Evolutionary conservation across 192 early-diverging fungal genomes (phyloP), one percentile per base, ranked within the genome.

Genomic region (Coemansia sp.): DNA sequence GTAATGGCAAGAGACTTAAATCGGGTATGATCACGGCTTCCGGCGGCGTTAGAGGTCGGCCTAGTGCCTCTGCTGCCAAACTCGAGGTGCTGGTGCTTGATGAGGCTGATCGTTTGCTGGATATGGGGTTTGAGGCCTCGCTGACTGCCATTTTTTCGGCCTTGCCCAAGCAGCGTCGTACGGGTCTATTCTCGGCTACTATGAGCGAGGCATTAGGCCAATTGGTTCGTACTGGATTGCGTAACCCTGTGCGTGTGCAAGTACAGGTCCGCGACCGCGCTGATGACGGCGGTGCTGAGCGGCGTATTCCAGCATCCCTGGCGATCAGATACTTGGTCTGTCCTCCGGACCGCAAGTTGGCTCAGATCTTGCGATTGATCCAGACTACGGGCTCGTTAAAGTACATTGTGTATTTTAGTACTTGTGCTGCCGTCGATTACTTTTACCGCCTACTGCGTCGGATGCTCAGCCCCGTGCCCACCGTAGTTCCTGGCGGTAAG

Each of bases 371-470:
- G 30, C 90, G 91, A 49, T 68, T 91, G 30, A 75, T 95, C 21
- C 82, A 85, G 39, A 76, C 68, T 28, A 77, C 80, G 67, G 75
- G 66, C 2, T 60, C 89, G 58, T 89, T 91, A 64, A 98, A 97
- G 71, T 91, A 88, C 44, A 97, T 99, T 47, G 87, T 97, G 14
- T 99, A 98, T 70, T 95, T 98, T 70, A 88, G 91, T n/a, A 97
- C 96, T 0, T 96, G 97, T 66, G 94, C 96, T 8, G 89, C 90
- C 40, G 97, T 99, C 19, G 97, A 99, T 74, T 99, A 97, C 70
- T 96, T 94, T 73, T 93, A 87, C 85, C 90, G 89, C 67, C 80
- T 90, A 33, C 37, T 86, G 57, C 71, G 70, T 13, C 77, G 75
- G 32, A 69, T 83, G 55, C 58, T 79, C 26, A 52, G 61, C 1